A percentile compares a stretch with the other conserved stretches of the same genome.
Conservation (phyloP, 2,329 filamentous ascomycete species). For the Xylariaceae sp. region DNA sequence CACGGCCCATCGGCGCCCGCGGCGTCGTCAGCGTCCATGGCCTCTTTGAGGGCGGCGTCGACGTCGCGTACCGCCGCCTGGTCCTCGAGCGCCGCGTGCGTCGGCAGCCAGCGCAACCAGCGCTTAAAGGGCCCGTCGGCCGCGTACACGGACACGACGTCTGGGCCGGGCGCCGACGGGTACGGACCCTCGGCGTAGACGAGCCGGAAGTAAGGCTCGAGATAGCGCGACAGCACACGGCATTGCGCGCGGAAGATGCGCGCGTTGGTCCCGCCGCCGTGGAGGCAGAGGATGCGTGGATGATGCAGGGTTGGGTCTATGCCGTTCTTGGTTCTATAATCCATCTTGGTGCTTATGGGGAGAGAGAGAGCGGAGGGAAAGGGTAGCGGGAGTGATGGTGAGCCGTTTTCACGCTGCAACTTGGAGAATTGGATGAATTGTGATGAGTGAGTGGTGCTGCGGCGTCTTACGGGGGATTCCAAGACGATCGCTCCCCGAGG, state of each 20-base stretch:
- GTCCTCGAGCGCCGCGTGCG: slow-evolving; percentile 58
- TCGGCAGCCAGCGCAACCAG: slow-evolving; percentile 67
- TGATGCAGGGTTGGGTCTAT: slow-evolving; percentile 36
- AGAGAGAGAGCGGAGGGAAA: too few relatives aligned
- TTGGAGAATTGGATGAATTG: too few relatives aligned
- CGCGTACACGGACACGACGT: slow-evolving; percentile 69
- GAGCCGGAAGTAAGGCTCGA: slow-evolving; percentile 68
- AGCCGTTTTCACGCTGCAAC: too few relatives aligned
- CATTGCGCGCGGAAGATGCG: slow-evolving; percentile 72
- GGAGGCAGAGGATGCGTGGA: slow-evolving; percentile 80
- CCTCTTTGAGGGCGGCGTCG: slow-evolving; percentile 47
- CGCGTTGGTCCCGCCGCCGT: slow-evolving; percentile 79
- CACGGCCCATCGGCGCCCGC: slow-evolving; percentile 61
- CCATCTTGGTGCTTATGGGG: too few relatives aligned
- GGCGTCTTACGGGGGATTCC: too few relatives aligned
- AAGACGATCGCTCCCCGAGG: too few relatives aligned
- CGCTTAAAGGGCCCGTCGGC: slow-evolving; percentile 69
- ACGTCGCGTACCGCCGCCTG: slow-evolving; percentile 49
- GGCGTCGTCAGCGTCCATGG: slow-evolving; percentile 60
- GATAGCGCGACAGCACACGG: slow-evolving; percentile 55
- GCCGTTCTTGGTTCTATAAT: too few relatives aligned
- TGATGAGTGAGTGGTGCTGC: too few relatives aligned
- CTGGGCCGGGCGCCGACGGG: slow-evolving; percentile 65
- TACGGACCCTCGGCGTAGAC: slow-evolving; percentile 77
- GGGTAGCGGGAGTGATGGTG: too few relatives aligned